A percentile compares a stretch with the other conserved stretches of the same genome.
These are phyloP conservation scores for Mycena capillaripes DNA, from an alignment of 768 basidiomycete genomes.

Conservation along the genomic window DNA sequence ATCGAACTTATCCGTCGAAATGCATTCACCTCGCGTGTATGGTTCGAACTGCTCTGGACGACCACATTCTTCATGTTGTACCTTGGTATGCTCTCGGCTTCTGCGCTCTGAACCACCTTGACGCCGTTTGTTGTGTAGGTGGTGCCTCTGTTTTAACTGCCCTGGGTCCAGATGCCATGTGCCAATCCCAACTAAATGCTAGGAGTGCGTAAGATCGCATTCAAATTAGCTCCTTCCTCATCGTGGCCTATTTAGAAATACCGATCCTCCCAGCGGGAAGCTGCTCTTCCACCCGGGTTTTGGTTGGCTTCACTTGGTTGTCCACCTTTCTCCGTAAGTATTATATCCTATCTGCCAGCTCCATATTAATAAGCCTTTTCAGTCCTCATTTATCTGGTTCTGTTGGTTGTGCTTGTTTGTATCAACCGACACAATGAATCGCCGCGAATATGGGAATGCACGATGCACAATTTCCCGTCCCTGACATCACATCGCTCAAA, in stretches of 20 bases:
- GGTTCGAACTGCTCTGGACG: conserved; percentile 80
- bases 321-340: conserved; percentile 54
- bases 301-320: conserved; percentile 75
- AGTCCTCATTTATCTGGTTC: conserved; percentile 35
- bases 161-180: conserved; percentile 51
- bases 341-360: background rate
- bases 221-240: background rate
- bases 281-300: conserved; percentile 68
- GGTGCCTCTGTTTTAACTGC: conserved; percentile 66
- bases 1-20: conserved; percentile 68
- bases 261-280: conserved; percentile 33
- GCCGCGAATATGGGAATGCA: conserved; percentile 33
- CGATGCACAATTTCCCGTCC: conserved; percentile 35
- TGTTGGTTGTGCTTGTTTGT: conserved; percentile 19
- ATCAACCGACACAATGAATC: conserved; percentile 32
- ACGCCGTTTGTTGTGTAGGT: conserved; percentile 52
- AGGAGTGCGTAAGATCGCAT: background rate
- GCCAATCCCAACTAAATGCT: conserved; percentile 39
- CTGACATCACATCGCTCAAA: conserved; percentile 17
- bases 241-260: background rate
- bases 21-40: conserved; percentile 70
- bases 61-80: conserved; percentile 69
- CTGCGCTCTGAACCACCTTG: background rate
- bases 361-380: background rate
- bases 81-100: conserved; percentile 57